phyloP scores from a whole-genome alignment of 2,329 filamentous ascomycete genomes.

The Metarhizium album region DNA sequence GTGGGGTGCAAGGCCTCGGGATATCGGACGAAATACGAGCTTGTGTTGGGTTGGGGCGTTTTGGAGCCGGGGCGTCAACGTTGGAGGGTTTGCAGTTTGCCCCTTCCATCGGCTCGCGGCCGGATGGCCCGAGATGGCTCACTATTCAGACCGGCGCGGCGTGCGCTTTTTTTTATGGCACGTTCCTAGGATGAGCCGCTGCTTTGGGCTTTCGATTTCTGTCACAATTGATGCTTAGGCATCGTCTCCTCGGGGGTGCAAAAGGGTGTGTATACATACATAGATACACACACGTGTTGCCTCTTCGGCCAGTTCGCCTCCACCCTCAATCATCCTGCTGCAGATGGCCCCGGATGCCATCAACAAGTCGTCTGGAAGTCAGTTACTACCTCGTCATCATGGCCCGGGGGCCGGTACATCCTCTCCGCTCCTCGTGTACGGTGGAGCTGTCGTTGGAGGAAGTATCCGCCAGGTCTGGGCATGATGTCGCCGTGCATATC shows the following conservation, averaged over 20 bases:
- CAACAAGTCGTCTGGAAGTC: slow-evolving; percentile 37
- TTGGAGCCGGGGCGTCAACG: no score
- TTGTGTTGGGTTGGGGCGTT: no score
- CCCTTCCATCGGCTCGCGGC: no score
- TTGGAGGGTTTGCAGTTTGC: no score
- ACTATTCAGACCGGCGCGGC: slow-evolving; percentile 36
- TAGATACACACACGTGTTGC: no score
- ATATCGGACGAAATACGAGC: no score
- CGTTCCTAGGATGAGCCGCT: slow-evolving; percentile 33
- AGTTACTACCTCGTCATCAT: slow-evolving; percentile 38
- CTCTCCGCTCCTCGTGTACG: slow-evolving; percentile 21
- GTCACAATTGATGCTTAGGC: no score
- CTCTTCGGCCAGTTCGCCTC: slow-evolving; percentile 38
- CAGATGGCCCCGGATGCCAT: slow-evolving; percentile 29
- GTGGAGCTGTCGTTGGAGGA: slow-evolving; percentile 28
- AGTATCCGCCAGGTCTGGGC: slow-evolving; percentile 29
- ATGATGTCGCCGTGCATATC: slow-evolving; percentile 36
- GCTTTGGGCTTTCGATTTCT: slow-evolving; percentile 23
- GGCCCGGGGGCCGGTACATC: slow-evolving; percentile 26
- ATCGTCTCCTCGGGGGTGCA: no score
- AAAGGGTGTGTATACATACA: slow-evolving; percentile 28
- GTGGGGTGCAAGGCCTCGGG: no score
- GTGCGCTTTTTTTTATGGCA: slow-evolving; percentile 33
- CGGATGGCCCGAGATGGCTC: no score
- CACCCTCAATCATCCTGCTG: slow-evolving; percentile 35